Percentiles rank a stretch among this genome's conserved stretches.
Conservation (phyloP, 768 basidiomycete species). For the Suillus plorans region DNA sequence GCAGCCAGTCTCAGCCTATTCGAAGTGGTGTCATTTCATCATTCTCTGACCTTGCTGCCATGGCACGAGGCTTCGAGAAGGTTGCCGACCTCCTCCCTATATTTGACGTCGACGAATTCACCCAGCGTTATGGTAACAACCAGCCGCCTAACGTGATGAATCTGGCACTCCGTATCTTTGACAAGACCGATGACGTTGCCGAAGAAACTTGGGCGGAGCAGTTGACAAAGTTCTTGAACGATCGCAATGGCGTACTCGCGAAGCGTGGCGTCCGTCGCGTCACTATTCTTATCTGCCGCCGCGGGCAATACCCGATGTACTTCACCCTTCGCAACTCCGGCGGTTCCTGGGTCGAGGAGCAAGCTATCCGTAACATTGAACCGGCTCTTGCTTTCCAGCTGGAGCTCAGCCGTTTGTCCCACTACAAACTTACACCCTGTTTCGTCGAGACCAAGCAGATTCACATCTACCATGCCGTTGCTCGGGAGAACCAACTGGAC, state of each 20-base stretch:
- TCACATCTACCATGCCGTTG: conserved; percentile 95
- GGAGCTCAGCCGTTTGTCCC: conserved; percentile 92
- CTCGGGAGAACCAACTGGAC: conserved; percentile 96
- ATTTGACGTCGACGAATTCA: conserved; percentile 71
- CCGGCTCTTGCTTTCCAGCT: conserved; percentile 98
- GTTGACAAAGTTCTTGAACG: conserved; percentile 71
- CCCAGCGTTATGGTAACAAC: conserved; percentile 69
- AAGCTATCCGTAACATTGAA: conserved; percentile 97
- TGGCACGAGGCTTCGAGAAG: conserved; percentile 72
- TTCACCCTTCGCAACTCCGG: conserved; percentile 81
- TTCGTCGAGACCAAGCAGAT: conserved; percentile 97
- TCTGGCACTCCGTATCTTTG: conserved; percentile 86
- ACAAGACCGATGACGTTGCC: conserved; percentile 72
- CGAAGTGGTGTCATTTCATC: conserved; percentile 92
- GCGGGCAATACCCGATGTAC: conserved; percentile 90
- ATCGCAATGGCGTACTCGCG: conserved; percentile 56
- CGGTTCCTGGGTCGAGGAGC: conserved; percentile 86
- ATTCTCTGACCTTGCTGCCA: conserved; percentile 71
- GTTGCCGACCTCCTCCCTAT: conserved; percentile 71
- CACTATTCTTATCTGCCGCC: conserved; percentile 89
- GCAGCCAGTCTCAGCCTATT: conserved; percentile 83
- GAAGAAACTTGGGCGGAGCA: conserved; percentile 77
- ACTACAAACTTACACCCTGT: conserved; percentile 95
- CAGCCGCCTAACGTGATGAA: conserved; percentile 93
- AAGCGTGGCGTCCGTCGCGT: conserved; percentile 88